Evolutionary conservation across 2,329 filamentous ascomycete genomes (phyloP).

Genomic region (Beauveria scarabaeidicola): DNA sequence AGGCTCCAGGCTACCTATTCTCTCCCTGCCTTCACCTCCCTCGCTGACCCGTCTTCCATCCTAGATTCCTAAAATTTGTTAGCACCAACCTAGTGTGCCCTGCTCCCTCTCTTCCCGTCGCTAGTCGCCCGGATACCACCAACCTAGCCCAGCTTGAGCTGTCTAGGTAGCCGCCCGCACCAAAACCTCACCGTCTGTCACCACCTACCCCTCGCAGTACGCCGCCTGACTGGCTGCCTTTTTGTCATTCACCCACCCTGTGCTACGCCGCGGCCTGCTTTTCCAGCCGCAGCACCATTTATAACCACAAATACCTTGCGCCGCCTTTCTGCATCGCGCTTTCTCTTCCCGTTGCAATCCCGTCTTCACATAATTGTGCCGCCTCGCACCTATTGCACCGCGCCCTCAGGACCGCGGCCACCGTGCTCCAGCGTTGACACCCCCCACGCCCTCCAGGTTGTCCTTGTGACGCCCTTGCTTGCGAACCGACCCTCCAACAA

Average conservation of each 20-base stretch:
- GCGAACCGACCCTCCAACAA: slow-evolving; percentile 9
- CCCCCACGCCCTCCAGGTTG: neutral
- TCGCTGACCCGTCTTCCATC: neutral
- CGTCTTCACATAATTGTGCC: neutral
- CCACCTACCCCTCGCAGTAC: slow-evolving; percentile 1
- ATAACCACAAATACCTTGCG: slow-evolving; percentile 8
- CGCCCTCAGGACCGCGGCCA: slow-evolving; percentile 2
- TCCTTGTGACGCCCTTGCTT: slow-evolving; percentile 10
- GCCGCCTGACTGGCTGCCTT: slow-evolving; percentile 9
- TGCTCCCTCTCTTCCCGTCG: neutral
- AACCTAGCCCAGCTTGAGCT: neutral
- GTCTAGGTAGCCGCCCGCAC: slow-evolving; percentile 1
- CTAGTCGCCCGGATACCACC: neutral
- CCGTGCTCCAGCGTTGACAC: slow-evolving; percentile 7
- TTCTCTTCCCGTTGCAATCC: neutral
- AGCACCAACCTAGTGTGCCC: neutral
- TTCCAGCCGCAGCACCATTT: slow-evolving; percentile 9
- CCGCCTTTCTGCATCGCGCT: neutral
- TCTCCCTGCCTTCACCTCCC: neutral
- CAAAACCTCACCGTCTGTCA: slow-evolving; percentile 5
- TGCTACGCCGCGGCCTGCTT: slow-evolving; percentile 5
- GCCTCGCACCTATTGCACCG: neutral
- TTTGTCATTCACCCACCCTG: slow-evolving; percentile 8
- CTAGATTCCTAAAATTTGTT: neutral
- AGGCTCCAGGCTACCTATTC: neutral